phyloP scores from a whole-genome alignment of 495 filamentous ascomycete species.

The Trichoderma parareesei region DNA sequence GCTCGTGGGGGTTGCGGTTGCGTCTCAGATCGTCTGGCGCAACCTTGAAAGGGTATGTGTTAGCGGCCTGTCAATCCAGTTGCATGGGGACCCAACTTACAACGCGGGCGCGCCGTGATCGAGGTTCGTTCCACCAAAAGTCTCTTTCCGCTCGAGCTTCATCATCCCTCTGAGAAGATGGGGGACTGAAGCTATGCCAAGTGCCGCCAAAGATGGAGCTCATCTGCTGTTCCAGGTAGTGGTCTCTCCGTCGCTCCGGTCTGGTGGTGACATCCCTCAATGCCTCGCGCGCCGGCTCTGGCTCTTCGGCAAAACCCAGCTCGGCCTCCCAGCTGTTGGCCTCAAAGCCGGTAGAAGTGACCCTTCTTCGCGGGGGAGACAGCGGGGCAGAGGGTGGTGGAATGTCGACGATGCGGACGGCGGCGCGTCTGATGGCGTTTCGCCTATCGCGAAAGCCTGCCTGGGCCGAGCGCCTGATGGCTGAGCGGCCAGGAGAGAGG shows the following conservation, averaged over 20 bases:
- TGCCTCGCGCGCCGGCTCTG: background rate
- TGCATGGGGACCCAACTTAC: background rate
- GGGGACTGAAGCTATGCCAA: background rate
- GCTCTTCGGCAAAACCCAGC: background rate
- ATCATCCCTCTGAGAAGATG: background rate
- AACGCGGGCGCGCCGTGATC: background rate
- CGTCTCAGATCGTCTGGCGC: background rate
- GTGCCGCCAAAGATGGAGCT: background rate
- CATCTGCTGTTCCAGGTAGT: background rate
- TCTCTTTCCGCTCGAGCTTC: background rate
- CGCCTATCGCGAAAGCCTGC: constrained; percentile 30
- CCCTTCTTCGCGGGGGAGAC: too few relatives aligned
- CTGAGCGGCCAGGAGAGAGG: constrained; percentile 53
- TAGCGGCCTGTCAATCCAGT: background rate
- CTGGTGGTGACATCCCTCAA: constrained; percentile 1
- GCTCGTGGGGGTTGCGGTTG: background rate
- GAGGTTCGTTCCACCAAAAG: constrained; percentile 1
- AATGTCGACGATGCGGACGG: constrained; percentile 19
- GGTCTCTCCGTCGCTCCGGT: background rate
- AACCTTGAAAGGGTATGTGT: background rate
- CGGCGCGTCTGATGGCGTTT: constrained; percentile 20
- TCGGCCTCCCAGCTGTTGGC: too few relatives aligned
- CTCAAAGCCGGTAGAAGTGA: too few relatives aligned
- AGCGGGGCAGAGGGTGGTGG: background rate
- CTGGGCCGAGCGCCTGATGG: constrained; percentile 53